Evolutionary conservation across 2,329 filamentous ascomycete genomes (phyloP), one percentile per base, ranked within the genome.

Genomic region (Cladosporium sphaerospermum): DNA sequence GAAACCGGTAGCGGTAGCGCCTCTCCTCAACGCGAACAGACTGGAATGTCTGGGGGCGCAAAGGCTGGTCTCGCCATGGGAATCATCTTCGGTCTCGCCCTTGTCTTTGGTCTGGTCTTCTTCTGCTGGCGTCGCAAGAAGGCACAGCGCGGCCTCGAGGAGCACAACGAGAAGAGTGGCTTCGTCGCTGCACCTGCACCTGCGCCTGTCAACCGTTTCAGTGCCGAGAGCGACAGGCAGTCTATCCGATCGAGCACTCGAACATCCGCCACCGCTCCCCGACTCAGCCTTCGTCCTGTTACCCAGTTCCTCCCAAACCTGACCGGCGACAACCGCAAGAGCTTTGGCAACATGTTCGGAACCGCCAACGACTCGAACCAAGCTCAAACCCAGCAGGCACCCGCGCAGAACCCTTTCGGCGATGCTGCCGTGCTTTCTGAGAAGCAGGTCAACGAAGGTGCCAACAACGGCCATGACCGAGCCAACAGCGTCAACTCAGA

Each of bases 1-100:
- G 23, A 28, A 28, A 57, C 37, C 8, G 14, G n/a, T 5, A 47
- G 45, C 18, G 44, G 14, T n/a, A 43, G 45, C 11, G 19, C 45
- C 3, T 19, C 23, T 11, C 19, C 33, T n/a, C 32, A 39, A 23
- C 36, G 45, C 5, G 53, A 54, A 41, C 16, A 52, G 40, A 54
- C 55, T 32, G 73, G 73, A 42, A 71, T 78, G 70, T 74, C 70
- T 45, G 66, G 67, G 48, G 67, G 78, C 53, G 66, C 73, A 56
- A 93, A 89, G 70, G 91, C 89, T 41, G 93, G 93, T 56, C 80
- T 96, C 57, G 89, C 86, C 5, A 84, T 96, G 66, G 91, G 90
- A 64, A 82, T 95, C 45, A 71, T 96, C 32, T 76, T 85, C 6
- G 81, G 81, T 45, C 62, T 96, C 23, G 80, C 85, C 32, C 70